phyloP scores from a whole-genome alignment of 169 alveolate species.

The Babesia ovis region DNA sequence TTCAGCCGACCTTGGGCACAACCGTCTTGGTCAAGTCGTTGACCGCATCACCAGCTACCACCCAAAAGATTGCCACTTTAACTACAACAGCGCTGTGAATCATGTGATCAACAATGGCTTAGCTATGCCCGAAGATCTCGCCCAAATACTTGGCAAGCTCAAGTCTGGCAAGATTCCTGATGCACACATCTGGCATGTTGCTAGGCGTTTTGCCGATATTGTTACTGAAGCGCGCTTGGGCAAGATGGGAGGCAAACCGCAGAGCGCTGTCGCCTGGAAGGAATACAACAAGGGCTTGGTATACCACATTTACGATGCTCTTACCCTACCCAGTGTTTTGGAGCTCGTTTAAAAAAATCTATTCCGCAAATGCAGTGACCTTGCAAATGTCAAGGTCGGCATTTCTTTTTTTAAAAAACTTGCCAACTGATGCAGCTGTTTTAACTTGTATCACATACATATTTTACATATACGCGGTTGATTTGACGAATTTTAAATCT shows the following conservation, averaged over 20 bases:
- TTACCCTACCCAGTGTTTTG: neutral
- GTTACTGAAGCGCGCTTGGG: neutral
- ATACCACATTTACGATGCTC: neutral
- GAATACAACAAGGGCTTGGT: neutral
- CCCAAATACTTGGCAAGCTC: neutral
- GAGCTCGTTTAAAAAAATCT: too few species aligned
- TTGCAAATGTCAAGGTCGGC: too few species aligned
- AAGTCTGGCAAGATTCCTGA: neutral
- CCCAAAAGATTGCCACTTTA: neutral
- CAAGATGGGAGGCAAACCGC: neutral
- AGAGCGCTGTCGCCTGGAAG: neutral
- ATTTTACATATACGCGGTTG: too few species aligned
- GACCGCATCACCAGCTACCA: neutral
- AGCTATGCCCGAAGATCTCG: neutral
- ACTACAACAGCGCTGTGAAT: neutral
- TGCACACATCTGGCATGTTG: neutral
- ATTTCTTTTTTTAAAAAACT: too few species aligned
- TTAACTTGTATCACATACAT: too few species aligned
- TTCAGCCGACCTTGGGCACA: neutral
- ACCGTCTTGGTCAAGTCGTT: neutral
- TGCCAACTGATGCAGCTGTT: too few species aligned
- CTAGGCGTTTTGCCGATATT: neutral
- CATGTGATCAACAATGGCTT: neutral
- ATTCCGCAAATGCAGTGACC: too few species aligned
- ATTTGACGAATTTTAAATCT: too few species aligned